A percentile compares a stretch with the other conserved stretches of the same genome.
These are phyloP conservation scores for Lecanicillium sp. DNA, from an alignment of 2,329 filamentous ascomycete genomes.

Conservation along the genomic window DNA sequence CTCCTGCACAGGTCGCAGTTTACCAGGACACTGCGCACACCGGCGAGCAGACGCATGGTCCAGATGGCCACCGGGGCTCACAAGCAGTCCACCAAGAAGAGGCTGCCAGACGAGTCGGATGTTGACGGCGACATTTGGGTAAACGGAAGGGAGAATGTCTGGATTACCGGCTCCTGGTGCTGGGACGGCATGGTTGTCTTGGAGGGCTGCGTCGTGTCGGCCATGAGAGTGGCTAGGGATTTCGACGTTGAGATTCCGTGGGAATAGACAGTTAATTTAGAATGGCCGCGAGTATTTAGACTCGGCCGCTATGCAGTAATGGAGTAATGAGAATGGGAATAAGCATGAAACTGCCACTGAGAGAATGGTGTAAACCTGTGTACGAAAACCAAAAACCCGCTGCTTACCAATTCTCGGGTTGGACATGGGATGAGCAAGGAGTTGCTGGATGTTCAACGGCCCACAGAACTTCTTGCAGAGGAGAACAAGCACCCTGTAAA, in stretches of 20 bases:
- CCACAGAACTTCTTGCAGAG: too few relatives aligned
- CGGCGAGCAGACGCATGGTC: constrained; percentile 37
- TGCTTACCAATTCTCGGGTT: too few relatives aligned
- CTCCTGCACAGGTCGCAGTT: constrained; percentile 38
- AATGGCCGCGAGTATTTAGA: too few relatives aligned
- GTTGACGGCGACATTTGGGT: constrained; percentile 27
- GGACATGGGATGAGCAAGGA: too few relatives aligned
- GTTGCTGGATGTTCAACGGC: too few relatives aligned
- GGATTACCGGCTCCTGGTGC: constrained; percentile 52
- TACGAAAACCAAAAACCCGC: too few relatives aligned
- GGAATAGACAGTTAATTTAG: constrained; percentile 11
- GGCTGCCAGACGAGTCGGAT: background rate
- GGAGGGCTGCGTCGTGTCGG: constrained; percentile 53
- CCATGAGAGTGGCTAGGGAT: constrained; percentile 45
- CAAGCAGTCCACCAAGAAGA: constrained; percentile 4
- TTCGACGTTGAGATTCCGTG: constrained; percentile 39
- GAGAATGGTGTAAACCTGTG: too few relatives aligned
- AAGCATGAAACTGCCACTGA: too few relatives aligned
- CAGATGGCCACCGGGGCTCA: constrained; percentile 25
- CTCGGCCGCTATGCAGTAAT: too few relatives aligned
- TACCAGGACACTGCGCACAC: constrained; percentile 43
- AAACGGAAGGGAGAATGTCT: constrained; percentile 47
- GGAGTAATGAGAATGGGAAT: too few relatives aligned
- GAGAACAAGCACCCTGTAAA: too few relatives aligned
- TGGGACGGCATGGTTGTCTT: constrained; percentile 58